These are phyloP conservation scores for Malus sieversii DNA, from an alignment of 306 rosid genomes.

Conservation along the genomic window DNA sequence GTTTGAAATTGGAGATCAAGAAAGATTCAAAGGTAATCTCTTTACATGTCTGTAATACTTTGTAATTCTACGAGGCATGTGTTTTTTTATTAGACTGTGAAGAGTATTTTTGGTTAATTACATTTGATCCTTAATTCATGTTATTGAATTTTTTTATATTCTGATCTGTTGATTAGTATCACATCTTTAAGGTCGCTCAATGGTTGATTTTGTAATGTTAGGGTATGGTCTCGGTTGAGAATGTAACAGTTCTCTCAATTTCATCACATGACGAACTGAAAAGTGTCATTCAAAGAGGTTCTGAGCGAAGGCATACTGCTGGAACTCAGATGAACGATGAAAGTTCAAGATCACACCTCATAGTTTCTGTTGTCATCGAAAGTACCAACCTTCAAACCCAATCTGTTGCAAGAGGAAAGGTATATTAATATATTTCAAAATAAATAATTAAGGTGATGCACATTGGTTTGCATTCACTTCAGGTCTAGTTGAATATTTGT, in stretches of 20 bases:
- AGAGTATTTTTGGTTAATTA: neutral
- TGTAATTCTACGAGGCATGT: neutral
- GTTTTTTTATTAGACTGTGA: neutral
- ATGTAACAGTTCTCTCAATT: slow-evolving; percentile 58
- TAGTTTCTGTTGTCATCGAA: slow-evolving; percentile 74
- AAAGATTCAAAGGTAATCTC: slow-evolving; percentile 79
- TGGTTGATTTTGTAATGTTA: slow-evolving; percentile 28
- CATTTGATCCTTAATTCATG: neutral
- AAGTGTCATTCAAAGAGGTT: slow-evolving; percentile 66
- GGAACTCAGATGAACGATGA: slow-evolving; percentile 91
- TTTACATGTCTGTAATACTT: neutral
- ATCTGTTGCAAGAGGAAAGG: slow-evolving; percentile 91
- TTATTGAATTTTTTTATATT: neutral
- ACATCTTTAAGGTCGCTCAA: neutral
- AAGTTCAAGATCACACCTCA: slow-evolving; percentile 91
- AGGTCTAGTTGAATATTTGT: neutral
- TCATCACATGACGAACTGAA: slow-evolving; percentile 65
- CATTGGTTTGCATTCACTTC: neutral
- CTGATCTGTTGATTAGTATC: neutral
- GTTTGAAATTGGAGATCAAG: slow-evolving; percentile 69
- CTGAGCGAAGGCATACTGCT: slow-evolving; percentile 66
- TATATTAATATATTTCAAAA: slow-evolving; percentile 15
- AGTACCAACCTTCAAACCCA: slow-evolving; percentile 91
- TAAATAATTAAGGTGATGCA: neutral
- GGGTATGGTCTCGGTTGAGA: slow-evolving; percentile 94